Evolutionary conservation across 2,329 filamentous ascomycete species (phyloP), one percentile per base, ranked within the genome.

Genomic region (Neonectria neomacrospora): DNA sequence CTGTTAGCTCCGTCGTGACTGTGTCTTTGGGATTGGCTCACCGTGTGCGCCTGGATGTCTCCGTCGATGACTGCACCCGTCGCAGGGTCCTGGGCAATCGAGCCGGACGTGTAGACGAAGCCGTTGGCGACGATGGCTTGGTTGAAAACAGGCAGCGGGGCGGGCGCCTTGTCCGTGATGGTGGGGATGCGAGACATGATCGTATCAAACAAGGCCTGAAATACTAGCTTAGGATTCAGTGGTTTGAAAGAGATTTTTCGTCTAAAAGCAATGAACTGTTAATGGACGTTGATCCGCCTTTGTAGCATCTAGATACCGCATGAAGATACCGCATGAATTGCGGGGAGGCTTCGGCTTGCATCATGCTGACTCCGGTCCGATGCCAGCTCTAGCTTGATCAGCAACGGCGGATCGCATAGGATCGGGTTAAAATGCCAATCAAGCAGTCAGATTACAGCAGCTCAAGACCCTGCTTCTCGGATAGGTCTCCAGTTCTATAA

Each of bases 61-160:
- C 90, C 90, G n/a, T 87, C 81, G 67, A 91, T 82, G 41, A 91
- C 80, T 63, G 86, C 85, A 39, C 87, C 88, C 0, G 78, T 77
- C 57, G 80, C 42, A 1, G 71, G 80, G 73, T 90, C 87, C 65
- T 87, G 86, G 48, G 90, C 89, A 65, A 93, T 88, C 67, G 89
- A 88, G 67, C 90, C 91, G 0, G 90, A 91, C 69, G 90, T 86
- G 79, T 88, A 93, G 77, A 93, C 84, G 62, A 89, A 84, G 64
- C 86, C 84, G 67, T 88, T 88, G 60, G 89, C 89, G 66, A 86
- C 58, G 16, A 74, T 74, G 45, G 72, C 72, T 55, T 74, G 72
- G 55, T 66, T 73, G 60, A 71, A 70, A 52, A 74, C 30, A 1
- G 30, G 65, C 1, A 54, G 14, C 1, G 69, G 62, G 5, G 71